Conservation (phyloP, 1,284 basidiomycete genomes). For the Inonotus hispidus region DNA sequence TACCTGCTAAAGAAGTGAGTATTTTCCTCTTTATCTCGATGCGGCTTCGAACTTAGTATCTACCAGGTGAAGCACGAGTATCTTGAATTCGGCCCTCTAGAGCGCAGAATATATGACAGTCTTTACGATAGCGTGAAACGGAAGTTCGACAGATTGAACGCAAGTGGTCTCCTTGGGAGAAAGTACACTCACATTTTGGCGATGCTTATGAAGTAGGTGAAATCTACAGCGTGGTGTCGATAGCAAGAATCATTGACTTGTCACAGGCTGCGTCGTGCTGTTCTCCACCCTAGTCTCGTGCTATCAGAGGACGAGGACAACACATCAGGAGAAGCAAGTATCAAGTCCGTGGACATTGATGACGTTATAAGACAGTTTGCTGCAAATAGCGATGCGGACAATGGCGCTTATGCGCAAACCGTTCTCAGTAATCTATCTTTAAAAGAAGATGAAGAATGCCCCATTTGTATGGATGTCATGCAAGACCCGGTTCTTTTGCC, state of each 20-base stretch:
- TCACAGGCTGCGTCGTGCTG: slow-evolving; percentile 74
- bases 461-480: slow-evolving; percentile 77
- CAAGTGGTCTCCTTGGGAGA: slow-evolving; percentile 72
- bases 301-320: slow-evolving; percentile 43
- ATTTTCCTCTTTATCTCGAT: not conserved
- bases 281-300: slow-evolving; percentile 80
- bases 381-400: slow-evolving; percentile 28
- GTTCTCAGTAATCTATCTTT: slow-evolving; percentile 54
- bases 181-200: slow-evolving; percentile 89
- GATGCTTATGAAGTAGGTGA: slow-evolving; percentile 78
- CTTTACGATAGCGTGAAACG: slow-evolving; percentile 64
- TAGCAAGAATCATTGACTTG: not conserved
- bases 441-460: slow-evolving; percentile 56
- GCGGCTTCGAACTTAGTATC: not conserved
- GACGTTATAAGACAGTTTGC: slow-evolving; percentile 60
- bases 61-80: slow-evolving; percentile 56
- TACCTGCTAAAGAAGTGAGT: slow-evolving; percentile 79
- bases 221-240: not conserved
- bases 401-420: slow-evolving; percentile 54
- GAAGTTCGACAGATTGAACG: slow-evolving; percentile 71
- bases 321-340: slow-evolving; percentile 32
- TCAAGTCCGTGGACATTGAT: slow-evolving; percentile 51
- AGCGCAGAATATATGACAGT: slow-evolving; percentile 78
- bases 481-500: slow-evolving; percentile 69
- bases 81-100: slow-evolving; percentile 71